These are phyloP conservation scores for Lepiota subincarnata DNA, from an alignment of 768 basidiomycete genomes.

Conservation along the genomic window DNA sequence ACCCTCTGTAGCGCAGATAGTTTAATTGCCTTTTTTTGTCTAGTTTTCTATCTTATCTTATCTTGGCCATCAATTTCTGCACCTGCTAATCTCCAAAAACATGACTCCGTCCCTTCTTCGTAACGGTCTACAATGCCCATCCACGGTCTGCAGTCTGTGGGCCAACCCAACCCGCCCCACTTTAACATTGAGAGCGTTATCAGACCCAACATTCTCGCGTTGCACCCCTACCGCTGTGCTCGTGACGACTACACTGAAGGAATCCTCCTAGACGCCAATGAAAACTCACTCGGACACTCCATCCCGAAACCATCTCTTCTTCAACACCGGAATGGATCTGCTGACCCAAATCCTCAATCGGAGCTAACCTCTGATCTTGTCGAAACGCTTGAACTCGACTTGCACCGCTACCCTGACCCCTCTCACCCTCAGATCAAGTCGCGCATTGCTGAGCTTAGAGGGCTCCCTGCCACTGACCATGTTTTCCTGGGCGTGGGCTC, in stretches of 20 bases:
- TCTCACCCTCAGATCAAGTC: constrained; percentile 76
- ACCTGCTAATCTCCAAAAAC: background rate
- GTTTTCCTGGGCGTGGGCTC: constrained; percentile 96
- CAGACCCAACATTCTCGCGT: constrained; percentile 88
- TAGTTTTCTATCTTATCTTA: background rate
- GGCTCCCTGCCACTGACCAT: constrained; percentile 56
- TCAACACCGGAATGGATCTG: background rate
- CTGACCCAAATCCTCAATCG: constrained; percentile 10
- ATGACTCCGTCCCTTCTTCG: constrained; percentile 7
- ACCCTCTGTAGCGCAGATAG: background rate
- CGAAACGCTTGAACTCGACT: constrained; percentile 41
- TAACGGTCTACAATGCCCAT: constrained; percentile 47
- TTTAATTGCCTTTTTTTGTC: too few relatives aligned
- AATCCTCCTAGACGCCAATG: constrained; percentile 95
- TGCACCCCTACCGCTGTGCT: constrained; percentile 93
- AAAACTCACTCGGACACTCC: constrained; percentile 90
- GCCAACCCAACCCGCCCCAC: constrained; percentile 59
- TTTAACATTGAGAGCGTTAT: constrained; percentile 83
- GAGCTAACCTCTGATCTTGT: constrained; percentile 31
- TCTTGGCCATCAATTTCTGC: background rate
- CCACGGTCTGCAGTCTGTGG: constrained; percentile 42
- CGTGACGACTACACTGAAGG: constrained; percentile 92
- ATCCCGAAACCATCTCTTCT: constrained; percentile 33
- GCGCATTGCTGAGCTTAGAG: constrained; percentile 69
- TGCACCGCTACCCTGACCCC: constrained; percentile 94